A percentile compares a stretch with the other conserved stretches of the same genome.
Conservation (phyloP, 257 asterid species). For the Avicennia marina region DNA sequence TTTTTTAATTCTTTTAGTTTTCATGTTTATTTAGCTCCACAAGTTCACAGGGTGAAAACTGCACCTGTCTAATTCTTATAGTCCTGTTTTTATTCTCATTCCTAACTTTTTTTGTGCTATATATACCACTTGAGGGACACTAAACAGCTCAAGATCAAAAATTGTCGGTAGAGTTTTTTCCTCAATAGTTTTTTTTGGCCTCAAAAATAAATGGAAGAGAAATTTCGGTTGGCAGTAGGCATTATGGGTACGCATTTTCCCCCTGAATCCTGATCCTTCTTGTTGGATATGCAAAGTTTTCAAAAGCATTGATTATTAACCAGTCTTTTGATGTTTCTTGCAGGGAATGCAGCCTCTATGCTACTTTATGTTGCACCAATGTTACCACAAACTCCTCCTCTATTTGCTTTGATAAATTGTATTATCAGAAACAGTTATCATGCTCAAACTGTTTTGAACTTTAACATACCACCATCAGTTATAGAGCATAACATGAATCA, state of each 20-base stretch:
- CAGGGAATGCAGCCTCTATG: slow-evolving; percentile 76
- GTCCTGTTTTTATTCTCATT: slow-evolving; percentile 3
- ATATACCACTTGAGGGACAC: slow-evolving; percentile 16
- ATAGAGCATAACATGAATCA: too few species aligned
- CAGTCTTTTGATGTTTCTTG: slow-evolving; percentile 15
- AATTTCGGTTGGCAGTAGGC: slow-evolving; percentile 65
- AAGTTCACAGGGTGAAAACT: slow-evolving; percentile 21
- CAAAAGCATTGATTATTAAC: slow-evolving; percentile 4
- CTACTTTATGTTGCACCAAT: slow-evolving; percentile 68
- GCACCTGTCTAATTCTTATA: slow-evolving; percentile 11
- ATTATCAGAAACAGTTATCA: neutral
- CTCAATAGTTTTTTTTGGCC: too few species aligned
- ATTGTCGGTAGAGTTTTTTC: too few species aligned
- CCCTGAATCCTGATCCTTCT: neutral
- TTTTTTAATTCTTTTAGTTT: neutral
- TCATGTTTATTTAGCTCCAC: slow-evolving; percentile 29
- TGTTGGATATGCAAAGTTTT: too few species aligned
- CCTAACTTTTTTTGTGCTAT: slow-evolving; percentile 16
- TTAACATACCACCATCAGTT: neutral
- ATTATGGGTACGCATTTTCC: slow-evolving; percentile 39
- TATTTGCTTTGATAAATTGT: neutral
- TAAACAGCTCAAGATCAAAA: slow-evolving; percentile 19
- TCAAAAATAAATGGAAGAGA: slow-evolving; percentile 76
- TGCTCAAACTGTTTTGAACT: neutral
- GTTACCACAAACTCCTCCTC: slow-evolving; percentile 27